Percentiles rank a stretch among this genome's conserved stretches.
These are phyloP conservation scores for Orbilia oligospora DNA, from an alignment of 2,329 filamentous ascomycete species.

Conservation along the genomic window DNA sequence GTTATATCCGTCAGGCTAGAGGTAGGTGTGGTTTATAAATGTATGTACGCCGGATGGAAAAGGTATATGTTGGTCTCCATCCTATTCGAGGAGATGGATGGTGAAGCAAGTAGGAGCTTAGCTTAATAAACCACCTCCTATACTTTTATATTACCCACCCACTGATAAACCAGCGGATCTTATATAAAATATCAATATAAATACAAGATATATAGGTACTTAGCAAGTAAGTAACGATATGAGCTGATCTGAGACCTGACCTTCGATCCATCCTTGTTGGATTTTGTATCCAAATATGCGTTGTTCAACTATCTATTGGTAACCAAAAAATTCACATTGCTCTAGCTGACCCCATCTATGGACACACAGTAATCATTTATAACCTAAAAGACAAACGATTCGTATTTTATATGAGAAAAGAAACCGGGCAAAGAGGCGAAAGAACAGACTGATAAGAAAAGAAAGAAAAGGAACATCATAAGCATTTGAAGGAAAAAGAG, in stretches of 20 bases:
- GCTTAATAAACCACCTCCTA: no score
- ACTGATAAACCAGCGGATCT: no score
- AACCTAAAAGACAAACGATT: constrained; percentile 31
- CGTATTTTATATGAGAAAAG: constrained; percentile 13
- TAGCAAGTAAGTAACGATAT: neutral
- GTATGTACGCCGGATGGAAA: no score
- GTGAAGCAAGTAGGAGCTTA: no score
- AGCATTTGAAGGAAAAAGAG: neutral
- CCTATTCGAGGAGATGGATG: no score
- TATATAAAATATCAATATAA: neutral
- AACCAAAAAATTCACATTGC: constrained; percentile 14
- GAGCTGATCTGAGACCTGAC: neutral
- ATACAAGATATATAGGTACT: neutral
- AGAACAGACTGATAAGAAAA: neutral
- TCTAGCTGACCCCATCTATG: constrained; percentile 17
- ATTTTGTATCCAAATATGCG: constrained; percentile 22
- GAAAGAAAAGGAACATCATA: neutral
- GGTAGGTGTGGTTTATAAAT: no score
- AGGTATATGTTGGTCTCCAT: no score
- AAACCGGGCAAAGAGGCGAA: neutral
- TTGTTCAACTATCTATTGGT: constrained; percentile 8
- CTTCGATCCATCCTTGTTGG: constrained; percentile 15
- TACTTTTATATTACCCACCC: no score
- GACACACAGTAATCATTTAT: constrained; percentile 18
- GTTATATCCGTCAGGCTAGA: no score